Evolutionary conservation across 2,329 filamentous ascomycete genomes (phyloP).

Genomic region (Trichophyton mentagrophytes): DNA sequence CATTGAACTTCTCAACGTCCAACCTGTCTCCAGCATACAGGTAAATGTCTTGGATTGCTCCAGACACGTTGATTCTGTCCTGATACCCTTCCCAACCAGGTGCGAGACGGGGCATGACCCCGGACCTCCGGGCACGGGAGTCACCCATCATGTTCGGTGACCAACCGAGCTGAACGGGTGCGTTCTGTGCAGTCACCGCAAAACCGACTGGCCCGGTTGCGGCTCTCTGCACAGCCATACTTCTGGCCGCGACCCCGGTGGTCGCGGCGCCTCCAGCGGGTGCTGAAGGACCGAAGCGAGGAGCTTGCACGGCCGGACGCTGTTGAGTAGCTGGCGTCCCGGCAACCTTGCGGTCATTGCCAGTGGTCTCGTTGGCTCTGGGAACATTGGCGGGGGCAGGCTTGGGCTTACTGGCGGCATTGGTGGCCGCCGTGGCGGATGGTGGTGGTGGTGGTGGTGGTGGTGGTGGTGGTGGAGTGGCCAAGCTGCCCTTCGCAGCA

Average conservation of each 20-base stretch:
- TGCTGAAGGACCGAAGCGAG: constrained; percentile 2
- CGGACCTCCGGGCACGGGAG: not conserved
- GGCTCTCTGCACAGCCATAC: not conserved
- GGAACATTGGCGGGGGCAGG: not conserved
- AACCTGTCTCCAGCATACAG: constrained; percentile 1
- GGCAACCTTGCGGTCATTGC: not conserved
- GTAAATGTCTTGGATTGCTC: constrained; percentile 1
- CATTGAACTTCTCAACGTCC: constrained; percentile 1
- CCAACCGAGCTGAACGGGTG: not conserved
- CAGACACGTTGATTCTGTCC: constrained; percentile 1
- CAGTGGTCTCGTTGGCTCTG: constrained; percentile 4
- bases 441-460: not conserved
- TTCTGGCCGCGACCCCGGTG: constrained; percentile 1
- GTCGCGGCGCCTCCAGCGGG: not conserved
- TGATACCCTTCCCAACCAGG: not conserved
- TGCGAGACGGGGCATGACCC: not conserved
- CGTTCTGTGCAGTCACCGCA: constrained; percentile 2
- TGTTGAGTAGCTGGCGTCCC: not conserved
- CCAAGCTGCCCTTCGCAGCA: not conserved
- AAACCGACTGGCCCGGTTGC: not conserved
- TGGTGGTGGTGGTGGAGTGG: not conserved
- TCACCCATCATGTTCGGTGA: not conserved
- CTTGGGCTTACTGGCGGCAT: not conserved
- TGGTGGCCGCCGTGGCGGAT: too few species aligned
- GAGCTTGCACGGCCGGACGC: not conserved